Evolutionary conservation across 2,329 filamentous ascomycete genomes (phyloP), one percentile per base, ranked within the genome.

Genomic region (Pyrenochaeta sp.): DNA sequence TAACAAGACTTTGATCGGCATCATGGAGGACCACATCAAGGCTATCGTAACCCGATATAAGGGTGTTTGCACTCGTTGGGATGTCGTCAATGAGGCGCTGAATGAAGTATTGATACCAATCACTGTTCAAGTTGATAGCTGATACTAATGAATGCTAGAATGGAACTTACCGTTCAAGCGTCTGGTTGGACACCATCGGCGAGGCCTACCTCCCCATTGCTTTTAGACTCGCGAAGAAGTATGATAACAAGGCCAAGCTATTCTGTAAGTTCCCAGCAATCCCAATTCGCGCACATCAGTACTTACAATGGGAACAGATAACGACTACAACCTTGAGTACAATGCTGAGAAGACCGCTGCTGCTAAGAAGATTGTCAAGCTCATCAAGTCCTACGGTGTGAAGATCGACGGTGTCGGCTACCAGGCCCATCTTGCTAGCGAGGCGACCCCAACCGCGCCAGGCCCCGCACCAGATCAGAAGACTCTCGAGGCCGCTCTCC

Each of bases 311-410:
- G 12, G 1, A 1, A 9, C 13, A 58, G 55, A 86, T 77, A 88
- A 88, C 69, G 85, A 88, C 74, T 90, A 88, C 80, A 88, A 87
- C 77, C 84, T 88, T 57, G 88, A 89, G 74, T 80, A 77, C 22
- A 80, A 81, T 15, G 81, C 82, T 3, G 78, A 80, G 2, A 83
- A 82, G 57, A 66, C 73, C 39, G 68, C 58, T 43, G 77, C 74
- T 30, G 77, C 76, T 0, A 65, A 67, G 28, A 59, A 71, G 24
- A 74, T 80, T 43, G 75, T 80, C 53, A 75, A 77, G 59, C 73
- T 73, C 28, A 68, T 82, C 45, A 69, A 79, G 54, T 76, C 76
- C 6, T 79, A 78, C 25, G 78, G 78, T 15, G 76, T 78, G 48
- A 77, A 78, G 56, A 87, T 90, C 59, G 84, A 89, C 60, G 87